phyloP scores from a whole-genome alignment of 768 basidiomycete species.

The Leccinum ochraceum region DNA sequence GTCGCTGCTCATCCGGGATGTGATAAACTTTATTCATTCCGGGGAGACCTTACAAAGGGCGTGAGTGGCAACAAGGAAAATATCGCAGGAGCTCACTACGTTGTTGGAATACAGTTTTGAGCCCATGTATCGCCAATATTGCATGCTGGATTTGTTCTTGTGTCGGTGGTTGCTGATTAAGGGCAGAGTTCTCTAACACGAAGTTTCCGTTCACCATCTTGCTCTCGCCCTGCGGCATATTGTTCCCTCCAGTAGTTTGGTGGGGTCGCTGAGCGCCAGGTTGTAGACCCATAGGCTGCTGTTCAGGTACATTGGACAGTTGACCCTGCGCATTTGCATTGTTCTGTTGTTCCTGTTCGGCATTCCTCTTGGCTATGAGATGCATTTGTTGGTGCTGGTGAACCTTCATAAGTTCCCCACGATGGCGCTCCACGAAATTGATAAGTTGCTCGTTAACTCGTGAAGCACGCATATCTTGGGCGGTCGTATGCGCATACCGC shows the following conservation, averaged over 20 bases:
- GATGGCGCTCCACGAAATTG: slow-evolving; percentile 55
- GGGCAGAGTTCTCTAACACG: slow-evolving; percentile 2
- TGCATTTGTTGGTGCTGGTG: slow-evolving; percentile 29
- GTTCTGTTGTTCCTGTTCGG: slow-evolving; percentile 27
- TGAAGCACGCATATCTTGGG: slow-evolving; percentile 52
- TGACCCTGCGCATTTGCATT: slow-evolving; percentile 20
- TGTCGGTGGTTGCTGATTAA: slow-evolving; percentile 20
- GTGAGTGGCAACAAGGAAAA: slow-evolving; percentile 16
- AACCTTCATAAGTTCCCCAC: slow-evolving; percentile 32
- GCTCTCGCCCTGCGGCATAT: slow-evolving; percentile 18
- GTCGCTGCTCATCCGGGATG: slow-evolving; percentile 53
- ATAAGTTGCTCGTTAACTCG: slow-evolving; percentile 54
- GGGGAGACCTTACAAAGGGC: slow-evolving; percentile 34
- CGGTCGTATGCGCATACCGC: slow-evolving; percentile 45
- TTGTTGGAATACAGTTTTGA: slow-evolving; percentile 37
- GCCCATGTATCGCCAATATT: slow-evolving; percentile 27
- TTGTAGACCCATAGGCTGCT: slow-evolving; percentile 11
- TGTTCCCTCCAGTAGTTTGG: slow-evolving; percentile 11
- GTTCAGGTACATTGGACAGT: slow-evolving; percentile 25
- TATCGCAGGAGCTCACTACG: slow-evolving; percentile 27
- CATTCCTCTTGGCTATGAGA: slow-evolving; percentile 20
- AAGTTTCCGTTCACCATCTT: slow-evolving; percentile 20
- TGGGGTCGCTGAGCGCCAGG: slow-evolving; percentile 20
- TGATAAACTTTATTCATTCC: slow-evolving; percentile 36
- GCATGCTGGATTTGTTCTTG: slow-evolving; percentile 38